Base-by-base conservation (phyloP, 2,329 filamentous ascomycete species). In the Phyllosticta paracitricarpa region DNA sequence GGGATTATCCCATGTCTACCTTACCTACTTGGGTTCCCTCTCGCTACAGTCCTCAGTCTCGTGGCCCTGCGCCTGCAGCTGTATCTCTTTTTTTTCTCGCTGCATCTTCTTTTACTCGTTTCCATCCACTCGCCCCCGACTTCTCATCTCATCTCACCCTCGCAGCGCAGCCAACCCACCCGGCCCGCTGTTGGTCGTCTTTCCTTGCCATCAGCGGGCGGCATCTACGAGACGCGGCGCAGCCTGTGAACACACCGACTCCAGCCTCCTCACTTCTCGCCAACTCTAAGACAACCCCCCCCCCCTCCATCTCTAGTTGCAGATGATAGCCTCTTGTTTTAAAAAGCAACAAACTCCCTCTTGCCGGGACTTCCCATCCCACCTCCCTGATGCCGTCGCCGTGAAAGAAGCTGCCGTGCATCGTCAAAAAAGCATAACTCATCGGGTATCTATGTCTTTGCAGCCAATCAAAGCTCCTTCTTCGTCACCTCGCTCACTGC, bases 381-480 rank as follows among this genome's bases (percentile, higher is more conserved):
- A 5, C 7, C 17, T 4, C 7, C 17, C 40, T 48, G 40, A 12
- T 40, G 33, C 4, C 33, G 33, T 40, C 33, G 6, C 33, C 33
- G 33, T 40, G 33, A 22, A 48, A 48, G 40, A 48, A 48, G 4
- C 40, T 48, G 40, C 40, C 40, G 40, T 48, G 40, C 40, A 48
- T 48, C 40, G 12, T 54, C 52, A 4, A 22, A 24, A 53, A 24
- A 54, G 22, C 52, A 54, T 54, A 54, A 54, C 12, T 28, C 14
- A 14, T 25, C 22, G 25, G 22, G 25, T 54, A 30, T 17, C n/a
- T 10, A 51, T 51, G 12, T 33, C 19, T 19, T 48, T 51, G 57
- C 54, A 54, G 40, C 40, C 40, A n/a, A n/a, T 48, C 40, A 54
- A 51, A 63, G 65, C 69, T 73, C 73, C 68, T 72, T 72, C 54